Base-by-base conservation (phyloP, 805 yeast species). In the Starmerella roubikii region DNA sequence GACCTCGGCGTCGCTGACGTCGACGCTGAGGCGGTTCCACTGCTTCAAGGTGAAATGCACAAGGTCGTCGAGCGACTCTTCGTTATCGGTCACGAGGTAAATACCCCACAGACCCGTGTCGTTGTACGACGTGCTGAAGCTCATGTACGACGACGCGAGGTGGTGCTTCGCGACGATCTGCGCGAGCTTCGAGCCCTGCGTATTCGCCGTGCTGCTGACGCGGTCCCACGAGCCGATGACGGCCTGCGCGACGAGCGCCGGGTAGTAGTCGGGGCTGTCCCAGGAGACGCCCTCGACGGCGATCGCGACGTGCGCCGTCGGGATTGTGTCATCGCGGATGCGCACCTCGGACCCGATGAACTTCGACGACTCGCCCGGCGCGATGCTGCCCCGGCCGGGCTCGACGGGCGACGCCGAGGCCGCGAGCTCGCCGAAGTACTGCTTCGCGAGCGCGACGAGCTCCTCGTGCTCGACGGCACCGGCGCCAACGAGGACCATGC, bases 21-120 rank as follows among this genome's bases (percentile, higher is more conserved):
- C 94, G 18, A 66, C 61, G 56, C 80, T 78, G 42, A 91, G 68
- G 54, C 96, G 71, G 44, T 72, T 72, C 97, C 97, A 91, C 64
- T 91, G 97, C 50, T 71, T 71, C 48, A 81, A 60, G 18, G 88
- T 73, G 44, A 82, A 84, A 52, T 78, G 75, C 26, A 83, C 71
- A 36, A 86, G 72, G 28, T 72, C 67, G 48, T 72, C 74, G 50
- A 82, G 66, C 47, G 80, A 67, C 23, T 75, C 69, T 46, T 69
- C 70, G 54, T 76, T 77, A 51, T 88, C 95, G 18, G 93, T 74
- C 7, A 84, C 83, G 44, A 91, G 68, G 57, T 91, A 91, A 52
- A 88, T 78, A 26, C 99, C 99, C 96, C 96, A 88, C 38, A 91
- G 65, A 8, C 99, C 99, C 11, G 95, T 81, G 62, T 91, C 99